phyloP scores from a whole-genome alignment of 148 eudicot genomes.

The Chenopodium berlandieri region DNA sequence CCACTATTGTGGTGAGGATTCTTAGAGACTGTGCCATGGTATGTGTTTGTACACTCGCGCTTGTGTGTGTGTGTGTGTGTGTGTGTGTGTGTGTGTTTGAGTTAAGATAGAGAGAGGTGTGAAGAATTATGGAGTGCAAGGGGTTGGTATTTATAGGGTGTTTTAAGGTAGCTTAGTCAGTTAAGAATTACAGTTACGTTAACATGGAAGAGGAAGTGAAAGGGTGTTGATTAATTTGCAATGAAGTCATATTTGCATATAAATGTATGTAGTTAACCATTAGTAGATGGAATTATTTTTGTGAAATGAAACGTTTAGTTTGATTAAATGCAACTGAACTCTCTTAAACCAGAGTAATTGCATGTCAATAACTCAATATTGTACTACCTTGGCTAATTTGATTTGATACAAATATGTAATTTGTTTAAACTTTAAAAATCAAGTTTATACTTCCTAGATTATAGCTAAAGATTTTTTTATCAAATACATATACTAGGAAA shows the following conservation, averaged over 20 bases:
- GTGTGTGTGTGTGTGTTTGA: background rate
- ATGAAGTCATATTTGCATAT: no score
- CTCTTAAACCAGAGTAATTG: no score
- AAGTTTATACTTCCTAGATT: no score
- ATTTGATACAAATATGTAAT: no score
- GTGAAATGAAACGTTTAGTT: background rate
- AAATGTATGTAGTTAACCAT: background rate
- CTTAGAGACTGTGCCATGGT: slow-evolving; percentile 14
- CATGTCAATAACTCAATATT: no score
- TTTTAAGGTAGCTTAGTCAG: background rate
- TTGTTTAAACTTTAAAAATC: no score
- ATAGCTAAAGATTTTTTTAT: no score
- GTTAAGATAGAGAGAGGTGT: background rate
- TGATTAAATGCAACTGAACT: no score
- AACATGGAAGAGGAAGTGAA: slow-evolving; percentile 13
- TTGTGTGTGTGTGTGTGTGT: background rate
- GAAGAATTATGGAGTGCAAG: background rate
- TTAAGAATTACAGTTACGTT: background rate
- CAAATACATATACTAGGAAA: no score
- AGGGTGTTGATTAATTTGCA: slow-evolving; percentile 6
- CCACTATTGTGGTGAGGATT: background rate
- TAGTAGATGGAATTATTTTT: background rate
- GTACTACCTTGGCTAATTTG: no score
- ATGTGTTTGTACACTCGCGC: background rate
- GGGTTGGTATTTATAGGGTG: slow-evolving; percentile 15